Evolutionary conservation across 2,329 filamentous ascomycete genomes (phyloP).

Genomic region (Cladophialophora carrionii): DNA sequence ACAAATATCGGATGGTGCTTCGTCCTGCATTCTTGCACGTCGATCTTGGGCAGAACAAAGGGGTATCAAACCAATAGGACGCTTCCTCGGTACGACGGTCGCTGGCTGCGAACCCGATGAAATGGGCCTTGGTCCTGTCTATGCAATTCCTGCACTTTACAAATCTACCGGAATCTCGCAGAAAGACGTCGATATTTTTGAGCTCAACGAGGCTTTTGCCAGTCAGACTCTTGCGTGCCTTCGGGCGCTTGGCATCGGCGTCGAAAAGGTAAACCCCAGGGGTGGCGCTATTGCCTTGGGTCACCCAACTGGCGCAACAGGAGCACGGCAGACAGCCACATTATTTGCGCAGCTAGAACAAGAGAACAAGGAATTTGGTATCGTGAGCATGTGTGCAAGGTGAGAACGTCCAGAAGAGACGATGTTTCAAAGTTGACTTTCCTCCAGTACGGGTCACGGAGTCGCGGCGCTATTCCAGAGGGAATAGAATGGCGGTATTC

Average conservation of each 20-base stretch:
- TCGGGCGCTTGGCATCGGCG: slow-evolving; percentile 65
- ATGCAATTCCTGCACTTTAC: slow-evolving; percentile 77
- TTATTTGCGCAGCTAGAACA: slow-evolving; percentile 1
- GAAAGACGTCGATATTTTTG: slow-evolving; percentile 83
- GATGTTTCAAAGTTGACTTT: neutral
- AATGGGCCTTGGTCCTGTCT: slow-evolving; percentile 67
- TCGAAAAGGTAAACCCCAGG: slow-evolving; percentile 80
- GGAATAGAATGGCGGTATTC: neutral
- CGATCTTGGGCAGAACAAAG: slow-evolving; percentile 81
- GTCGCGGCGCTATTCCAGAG: neutral
- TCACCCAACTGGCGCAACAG: slow-evolving; percentile 6
- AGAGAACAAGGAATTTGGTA: neutral
- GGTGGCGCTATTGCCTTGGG: slow-evolving; percentile 79
- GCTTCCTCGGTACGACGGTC: slow-evolving; percentile 89
- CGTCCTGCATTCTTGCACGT: slow-evolving; percentile 64
- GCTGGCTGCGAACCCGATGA: slow-evolving; percentile 88
- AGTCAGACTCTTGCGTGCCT: slow-evolving; percentile 96
- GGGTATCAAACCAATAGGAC: slow-evolving; percentile 85
- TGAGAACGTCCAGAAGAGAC: neutral
- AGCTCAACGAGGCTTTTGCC: slow-evolving; percentile 97
- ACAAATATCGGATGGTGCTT: slow-evolving; percentile 5
- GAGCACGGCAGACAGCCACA: slow-evolving; percentile 2
- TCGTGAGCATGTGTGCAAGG: neutral
- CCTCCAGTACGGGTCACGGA: neutral
- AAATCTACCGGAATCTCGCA: slow-evolving; percentile 71